A percentile compares a stretch with the other conserved stretches of the same genome.
phyloP scores from a whole-genome alignment of 2,329 filamentous ascomycete species.

The Ilyonectria destructans region DNA sequence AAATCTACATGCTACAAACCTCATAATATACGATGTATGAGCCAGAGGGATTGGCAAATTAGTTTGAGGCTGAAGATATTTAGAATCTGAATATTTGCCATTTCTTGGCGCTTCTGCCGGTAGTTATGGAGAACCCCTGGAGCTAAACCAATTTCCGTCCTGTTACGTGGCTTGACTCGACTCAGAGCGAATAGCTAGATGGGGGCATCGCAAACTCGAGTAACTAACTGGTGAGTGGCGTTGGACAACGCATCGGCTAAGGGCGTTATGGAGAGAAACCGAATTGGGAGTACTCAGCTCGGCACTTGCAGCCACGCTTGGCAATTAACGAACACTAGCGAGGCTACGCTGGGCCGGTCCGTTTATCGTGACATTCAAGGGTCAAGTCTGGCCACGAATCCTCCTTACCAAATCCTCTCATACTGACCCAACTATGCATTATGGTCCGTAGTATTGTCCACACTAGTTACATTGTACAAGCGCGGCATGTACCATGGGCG shows the following conservation, averaged over 20 bases:
- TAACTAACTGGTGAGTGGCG: neutral
- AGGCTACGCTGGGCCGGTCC: neutral
- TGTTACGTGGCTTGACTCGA: slow-evolving; percentile 17
- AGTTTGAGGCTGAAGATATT: neutral
- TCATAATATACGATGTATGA: neutral
- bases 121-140: slow-evolving; percentile 16
- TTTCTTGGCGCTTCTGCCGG: slow-evolving; percentile 6
- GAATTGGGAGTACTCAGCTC: neutral
- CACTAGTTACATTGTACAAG: neutral
- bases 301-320: neutral
- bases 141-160: slow-evolving; percentile 6
- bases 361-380: neutral
- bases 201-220: neutral
- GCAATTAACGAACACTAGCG: neutral
- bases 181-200: neutral
- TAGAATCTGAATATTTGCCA: neutral
- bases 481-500: neutral
- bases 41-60: neutral
- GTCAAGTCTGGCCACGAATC: neutral
- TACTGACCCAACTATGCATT: neutral
- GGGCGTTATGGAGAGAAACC: neutral
- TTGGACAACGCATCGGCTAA: neutral
- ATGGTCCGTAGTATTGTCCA: neutral
- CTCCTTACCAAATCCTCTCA: slow-evolving; percentile 4
- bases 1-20: neutral